Evolutionary conservation across 148 eudicot genomes (phyloP), one percentile per base, ranked within the genome.

Genomic region (Vaccinium darrowii): DNA sequence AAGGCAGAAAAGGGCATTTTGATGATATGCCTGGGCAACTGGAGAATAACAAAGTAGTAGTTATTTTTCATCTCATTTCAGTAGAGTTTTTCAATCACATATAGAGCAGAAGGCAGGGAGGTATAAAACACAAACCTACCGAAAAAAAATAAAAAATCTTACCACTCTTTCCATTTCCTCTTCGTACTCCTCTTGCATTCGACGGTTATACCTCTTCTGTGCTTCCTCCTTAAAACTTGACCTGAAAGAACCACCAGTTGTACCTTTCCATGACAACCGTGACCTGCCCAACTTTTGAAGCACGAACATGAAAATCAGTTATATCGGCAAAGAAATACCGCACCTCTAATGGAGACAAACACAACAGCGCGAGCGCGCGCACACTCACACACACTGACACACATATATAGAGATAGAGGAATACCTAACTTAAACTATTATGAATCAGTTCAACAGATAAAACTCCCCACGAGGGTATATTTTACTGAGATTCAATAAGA

Each of bases 151-250:
- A 2, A 18, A 12, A 69, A 30, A 82, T 39, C 91, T 86, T 86
- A 97, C 99, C 96, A 94, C 93, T 94, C 99, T 94, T 91, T 95
- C 99, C 95, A 94, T 88, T 88, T 97, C 99, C 83, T 97, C 99
- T 93, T 97, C 98, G 85, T 88, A 91, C 88, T 94, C 98, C 89
- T 97, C 98, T 83, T 94, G 98, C 95, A 95, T 92, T 82, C 98
- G 91, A 73, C 93, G 92, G 86, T 91, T 88, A 85, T 95, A 95
- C 89, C 91, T 97, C 88, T 88, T 97, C 90, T 93, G 89, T 58
- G 98, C 95, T 84, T 95, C 98, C 89, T 97, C 94, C 85, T 95
- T 94, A 83, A 93, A 95, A 84, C 91, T 85, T 58, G 95, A 88
- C 71, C 98, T 88, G 84, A 87, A 97, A 73, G 98, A 92, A 88